phyloP scores from a whole-genome alignment of 768 basidiomycete genomes.

The Lenzites betulinus region DNA sequence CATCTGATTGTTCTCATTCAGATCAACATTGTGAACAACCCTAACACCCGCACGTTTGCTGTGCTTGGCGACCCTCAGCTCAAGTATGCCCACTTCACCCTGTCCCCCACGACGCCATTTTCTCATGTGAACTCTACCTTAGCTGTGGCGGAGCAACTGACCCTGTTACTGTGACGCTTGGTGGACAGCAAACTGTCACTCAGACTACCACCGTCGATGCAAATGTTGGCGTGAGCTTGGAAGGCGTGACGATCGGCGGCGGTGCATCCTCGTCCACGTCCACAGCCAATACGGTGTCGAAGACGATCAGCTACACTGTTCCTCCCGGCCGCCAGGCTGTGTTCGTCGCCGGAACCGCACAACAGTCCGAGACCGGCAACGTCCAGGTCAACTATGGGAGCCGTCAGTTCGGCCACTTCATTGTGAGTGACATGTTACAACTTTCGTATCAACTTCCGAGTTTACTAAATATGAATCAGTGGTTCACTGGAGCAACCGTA shows the following conservation, averaged over 20 bases:
- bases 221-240: slow-evolving; percentile 9
- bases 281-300: slow-evolving; percentile 3
- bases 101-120: neutral
- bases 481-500: neutral
- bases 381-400: slow-evolving; percentile 16
- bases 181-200: slow-evolving; percentile 7
- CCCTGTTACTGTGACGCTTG: slow-evolving; percentile 6
- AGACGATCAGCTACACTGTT: slow-evolving; percentile 2
- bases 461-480: neutral
- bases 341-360: slow-evolving; percentile 12
- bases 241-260: slow-evolving; percentile 9
- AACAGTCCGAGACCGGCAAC: slow-evolving; percentile 14
- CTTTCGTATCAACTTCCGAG: too few relatives aligned
- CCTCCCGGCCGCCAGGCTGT: slow-evolving; percentile 14
- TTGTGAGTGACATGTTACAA: neutral
- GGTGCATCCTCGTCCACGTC: neutral
- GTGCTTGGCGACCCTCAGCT: slow-evolving; percentile 19
- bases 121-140: neutral
- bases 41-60: slow-evolving; percentile 4
- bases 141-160: slow-evolving; percentile 11
- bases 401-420: slow-evolving; percentile 9
- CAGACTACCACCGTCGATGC: slow-evolving; percentile 4
- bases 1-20: neutral
- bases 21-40: slow-evolving; percentile 15
- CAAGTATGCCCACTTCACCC: slow-evolving; percentile 7